Conservation (phyloP, 345 rosid species). For the Orychophragmus violaceus region DNA sequence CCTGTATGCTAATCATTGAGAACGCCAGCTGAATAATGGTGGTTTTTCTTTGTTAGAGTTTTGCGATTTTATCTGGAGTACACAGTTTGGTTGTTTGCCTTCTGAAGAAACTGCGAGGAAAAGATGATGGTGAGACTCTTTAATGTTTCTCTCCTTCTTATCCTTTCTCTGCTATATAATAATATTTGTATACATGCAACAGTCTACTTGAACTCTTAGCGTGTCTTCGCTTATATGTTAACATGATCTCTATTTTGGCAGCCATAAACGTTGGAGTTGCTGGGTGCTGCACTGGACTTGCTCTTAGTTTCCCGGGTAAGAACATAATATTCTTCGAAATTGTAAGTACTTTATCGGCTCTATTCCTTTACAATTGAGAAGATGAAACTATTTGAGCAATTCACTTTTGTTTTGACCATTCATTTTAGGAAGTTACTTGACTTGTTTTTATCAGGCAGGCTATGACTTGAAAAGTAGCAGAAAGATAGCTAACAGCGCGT, state of each 20-base stretch:
- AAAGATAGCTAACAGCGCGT: not conserved
- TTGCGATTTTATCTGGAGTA: constrained; percentile 32
- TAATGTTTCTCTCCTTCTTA: not conserved
- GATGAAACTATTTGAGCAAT: not conserved
- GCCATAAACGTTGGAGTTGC: constrained; percentile 88
- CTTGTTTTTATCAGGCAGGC: not conserved
- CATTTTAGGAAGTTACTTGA: not conserved
- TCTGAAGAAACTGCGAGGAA: constrained; percentile 79
- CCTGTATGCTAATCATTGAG: not conserved
- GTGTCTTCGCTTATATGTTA: constrained; percentile 2
- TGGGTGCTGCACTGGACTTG: constrained; percentile 89
- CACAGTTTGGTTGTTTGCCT: constrained; percentile 38
- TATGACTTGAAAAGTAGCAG: not conserved
- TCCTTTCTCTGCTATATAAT: not conserved
- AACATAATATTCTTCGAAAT: not conserved
- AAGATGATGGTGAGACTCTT: constrained; percentile 70
- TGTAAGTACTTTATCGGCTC: not conserved
- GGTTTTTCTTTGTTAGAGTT: constrained; percentile 12
- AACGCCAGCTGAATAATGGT: not conserved
- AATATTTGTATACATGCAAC: not conserved
- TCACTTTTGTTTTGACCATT: not conserved
- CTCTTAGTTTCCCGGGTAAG: constrained; percentile 82
- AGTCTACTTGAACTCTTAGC: not conserved
- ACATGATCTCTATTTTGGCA: constrained; percentile 29
- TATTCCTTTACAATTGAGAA: not conserved